Evolutionary conservation across 2,329 filamentous ascomycete species (phyloP), one percentile per base, ranked within the genome.

Genomic region (Penicillium sp.): DNA sequence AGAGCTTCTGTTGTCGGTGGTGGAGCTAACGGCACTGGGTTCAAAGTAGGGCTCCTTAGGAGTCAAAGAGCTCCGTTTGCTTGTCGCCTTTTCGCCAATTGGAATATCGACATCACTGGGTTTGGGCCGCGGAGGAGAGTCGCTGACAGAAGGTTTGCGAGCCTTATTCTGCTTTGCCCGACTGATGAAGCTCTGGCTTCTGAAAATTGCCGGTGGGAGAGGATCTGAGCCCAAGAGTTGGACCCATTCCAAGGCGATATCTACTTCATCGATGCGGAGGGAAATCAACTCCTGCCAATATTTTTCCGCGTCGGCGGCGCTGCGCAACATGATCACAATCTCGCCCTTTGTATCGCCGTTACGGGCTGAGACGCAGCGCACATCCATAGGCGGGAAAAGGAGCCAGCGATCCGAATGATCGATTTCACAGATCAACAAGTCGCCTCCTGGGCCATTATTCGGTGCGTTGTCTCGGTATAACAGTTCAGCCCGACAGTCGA

Each of bases 401-500:
- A 98, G 79, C 83, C 89, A 97, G 46, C 83, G 82, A 12, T 86
- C 83, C 5, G 80, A 79, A 45, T 82, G 80, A 39, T 90, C 89
- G n/a, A 90, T 83, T 69, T 97, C 91, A 58, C 92, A 91, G 49
- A 98, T 86, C 20, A 98, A 80, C n/a, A 98, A 68, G 67, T 98
- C 93, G 6, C 92, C 90, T 42, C 81, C 75, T 54, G 86, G 81
- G 3, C 81, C 80, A 31, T 80, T 77, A 42, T 81, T 80, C n/a
- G 80, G 77, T 23, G 83, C 77, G 59, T 89, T 89, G 64, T 97
- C 92, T 64, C 93, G 83, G 56, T 92, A 81, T 12, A 97, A 79
- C 27, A 98, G 68, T 67, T 98, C 93, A 13, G 95, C 82, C 59
- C 88, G 87, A 65, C 93, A 96, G 61, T 89, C 89, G 39, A 98